These are phyloP conservation scores for Phytophthora ohioensis DNA, from an alignment of 352 stramenopile species.

Conservation along the genomic window DNA sequence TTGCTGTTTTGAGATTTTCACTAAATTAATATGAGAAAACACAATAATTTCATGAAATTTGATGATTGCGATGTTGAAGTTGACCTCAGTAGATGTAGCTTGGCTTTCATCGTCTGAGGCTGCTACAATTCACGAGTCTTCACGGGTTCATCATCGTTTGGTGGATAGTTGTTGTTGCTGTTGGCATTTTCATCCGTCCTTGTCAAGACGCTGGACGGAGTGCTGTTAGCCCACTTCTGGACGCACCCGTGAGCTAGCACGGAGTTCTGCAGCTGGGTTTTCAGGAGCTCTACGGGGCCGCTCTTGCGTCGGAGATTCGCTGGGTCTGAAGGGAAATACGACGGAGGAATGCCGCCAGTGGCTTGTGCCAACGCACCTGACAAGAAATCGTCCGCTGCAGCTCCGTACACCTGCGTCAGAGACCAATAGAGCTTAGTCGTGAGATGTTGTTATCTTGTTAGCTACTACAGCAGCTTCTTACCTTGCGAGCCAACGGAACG, in stretches of 20 bases:
- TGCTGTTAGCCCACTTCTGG: conserved; percentile 60
- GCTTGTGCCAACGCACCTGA: conserved; percentile 62
- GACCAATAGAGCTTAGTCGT: background rate
- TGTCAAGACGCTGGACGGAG: conserved; percentile 26
- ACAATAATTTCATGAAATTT: background rate
- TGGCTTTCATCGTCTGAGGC: conserved; percentile 1
- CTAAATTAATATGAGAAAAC: background rate
- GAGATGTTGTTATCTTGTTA: too few species aligned
- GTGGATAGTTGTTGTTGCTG: background rate
- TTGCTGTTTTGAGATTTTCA: background rate
- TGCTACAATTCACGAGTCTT: too few species aligned
- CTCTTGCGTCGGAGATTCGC: conserved; percentile 23
- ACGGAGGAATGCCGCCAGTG: conserved; percentile 30
- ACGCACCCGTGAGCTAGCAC: conserved; percentile 64
- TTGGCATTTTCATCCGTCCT: conserved; percentile 9
- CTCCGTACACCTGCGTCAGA: conserved; percentile 60
- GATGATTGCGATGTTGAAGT: conserved; percentile 15
- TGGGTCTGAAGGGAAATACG: background rate
- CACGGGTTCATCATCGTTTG: background rate
- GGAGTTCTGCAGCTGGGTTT: conserved; percentile 61
- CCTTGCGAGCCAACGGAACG: conserved; percentile 67
- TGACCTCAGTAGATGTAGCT: background rate
- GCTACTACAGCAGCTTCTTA: conserved; percentile 5
- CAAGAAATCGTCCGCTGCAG: conserved; percentile 67
- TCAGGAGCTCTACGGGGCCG: conserved; percentile 52